Percentiles rank a stretch among this genome's conserved stretches.
Conservation (phyloP, 345 rosid species). For the Jatropha curcas region DNA sequence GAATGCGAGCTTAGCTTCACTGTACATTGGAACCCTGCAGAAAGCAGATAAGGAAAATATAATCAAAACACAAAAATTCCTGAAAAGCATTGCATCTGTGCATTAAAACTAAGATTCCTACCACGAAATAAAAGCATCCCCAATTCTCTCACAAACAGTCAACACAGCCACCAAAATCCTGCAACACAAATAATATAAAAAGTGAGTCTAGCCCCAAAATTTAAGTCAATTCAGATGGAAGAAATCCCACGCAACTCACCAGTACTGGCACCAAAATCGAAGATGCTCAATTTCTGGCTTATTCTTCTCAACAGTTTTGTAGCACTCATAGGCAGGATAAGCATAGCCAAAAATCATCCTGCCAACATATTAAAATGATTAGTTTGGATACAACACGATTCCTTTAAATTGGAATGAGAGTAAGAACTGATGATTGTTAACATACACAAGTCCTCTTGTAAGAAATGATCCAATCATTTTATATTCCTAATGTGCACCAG, state of each 20-base stretch:
- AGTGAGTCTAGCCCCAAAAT: background rate
- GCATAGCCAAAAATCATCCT: conserved; percentile 64
- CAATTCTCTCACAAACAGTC: conserved; percentile 61
- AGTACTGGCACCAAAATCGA: conserved; percentile 69
- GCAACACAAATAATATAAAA: conserved; percentile 19
- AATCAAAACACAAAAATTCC: background rate
- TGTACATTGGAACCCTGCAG: conserved; percentile 82
- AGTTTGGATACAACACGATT: background rate
- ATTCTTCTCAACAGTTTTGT: conserved; percentile 57
- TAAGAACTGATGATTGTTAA: background rate
- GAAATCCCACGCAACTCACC: conserved; percentile 27
- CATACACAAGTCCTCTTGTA: conserved; percentile 42
- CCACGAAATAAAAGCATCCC: conserved; percentile 70
- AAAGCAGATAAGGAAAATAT: conserved; percentile 10
- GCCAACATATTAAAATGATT: conserved; percentile 9
- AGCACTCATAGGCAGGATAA: conserved; percentile 69
- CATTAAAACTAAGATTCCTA: conserved; percentile 20
- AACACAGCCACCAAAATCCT: conserved; percentile 69
- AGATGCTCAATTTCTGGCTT: conserved; percentile 64
- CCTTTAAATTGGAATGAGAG: background rate
- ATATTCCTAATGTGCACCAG: conserved; percentile 9
- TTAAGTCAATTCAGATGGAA: background rate
- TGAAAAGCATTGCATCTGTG: background rate
- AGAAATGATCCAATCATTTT: conserved; percentile 44
- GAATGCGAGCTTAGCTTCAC: conserved; percentile 75